Percentiles rank a stretch among this genome's conserved stretches.
Evolutionary conservation across 345 rosid species (phyloP).

Genomic region (Citrus medica): DNA sequence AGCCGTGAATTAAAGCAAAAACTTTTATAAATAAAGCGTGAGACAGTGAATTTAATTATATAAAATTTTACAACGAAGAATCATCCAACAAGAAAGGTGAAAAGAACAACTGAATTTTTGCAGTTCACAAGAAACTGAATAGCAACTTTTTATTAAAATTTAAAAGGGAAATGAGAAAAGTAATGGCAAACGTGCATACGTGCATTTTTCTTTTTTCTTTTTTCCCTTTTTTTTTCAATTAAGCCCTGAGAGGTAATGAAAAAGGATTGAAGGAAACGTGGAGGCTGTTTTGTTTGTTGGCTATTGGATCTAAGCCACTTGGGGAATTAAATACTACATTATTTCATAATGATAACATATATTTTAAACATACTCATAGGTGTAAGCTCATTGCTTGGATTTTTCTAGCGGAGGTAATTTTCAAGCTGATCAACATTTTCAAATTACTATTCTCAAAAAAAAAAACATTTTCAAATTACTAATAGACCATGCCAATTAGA

Average conservation of each 20-base stretch:
- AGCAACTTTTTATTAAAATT: neutral
- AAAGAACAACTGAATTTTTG: neutral
- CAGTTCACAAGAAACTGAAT: neutral
- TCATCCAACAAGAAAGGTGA: constrained; percentile 25
- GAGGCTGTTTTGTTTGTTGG: constrained; percentile 27
- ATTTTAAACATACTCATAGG: neutral
- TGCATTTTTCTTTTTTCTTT: too few relatives aligned
- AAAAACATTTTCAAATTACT: neutral
- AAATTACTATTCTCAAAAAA: too few relatives aligned
- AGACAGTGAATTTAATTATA: neutral
- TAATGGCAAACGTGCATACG: neutral
- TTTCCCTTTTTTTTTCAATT: too few relatives aligned
- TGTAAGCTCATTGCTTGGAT: constrained; percentile 26
- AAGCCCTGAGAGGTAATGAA: neutral
- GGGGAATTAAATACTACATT: constrained; percentile 11
- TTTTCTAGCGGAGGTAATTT: neutral
- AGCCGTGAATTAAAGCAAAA: neutral
- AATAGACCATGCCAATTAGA: neutral
- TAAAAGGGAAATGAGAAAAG: neutral
- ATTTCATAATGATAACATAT: neutral
- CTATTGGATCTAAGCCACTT: constrained; percentile 25
- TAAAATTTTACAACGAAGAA: constrained; percentile 9
- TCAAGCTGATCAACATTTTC: neutral
- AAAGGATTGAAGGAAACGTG: neutral
- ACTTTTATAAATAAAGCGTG: neutral